These are phyloP conservation scores for Xylaria intraflava DNA, from an alignment of 495 filamentous ascomycete species.

Conservation along the genomic window DNA sequence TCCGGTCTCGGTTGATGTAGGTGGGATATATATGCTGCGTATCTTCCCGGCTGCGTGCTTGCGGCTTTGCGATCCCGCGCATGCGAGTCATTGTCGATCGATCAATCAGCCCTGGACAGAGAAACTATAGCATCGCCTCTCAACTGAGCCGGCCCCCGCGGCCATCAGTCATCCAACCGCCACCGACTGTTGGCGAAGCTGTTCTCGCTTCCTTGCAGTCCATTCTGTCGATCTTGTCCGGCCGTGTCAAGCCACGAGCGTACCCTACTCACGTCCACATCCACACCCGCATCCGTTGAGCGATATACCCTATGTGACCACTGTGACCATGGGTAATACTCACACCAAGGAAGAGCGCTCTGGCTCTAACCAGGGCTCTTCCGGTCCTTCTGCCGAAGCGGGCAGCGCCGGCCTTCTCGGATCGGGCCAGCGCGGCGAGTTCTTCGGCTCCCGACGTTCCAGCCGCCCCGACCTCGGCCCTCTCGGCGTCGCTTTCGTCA, in stretches of 20 bases:
- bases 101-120: not conserved
- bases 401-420: conserved; percentile 19
- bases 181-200: not conserved
- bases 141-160: not conserved
- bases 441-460: conserved; percentile 23
- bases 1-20: not conserved
- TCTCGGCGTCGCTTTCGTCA: conserved; percentile 18
- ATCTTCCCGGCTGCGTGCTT: not conserved
- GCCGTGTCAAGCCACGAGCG: not conserved
- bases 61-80: not conserved
- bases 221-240: not conserved
- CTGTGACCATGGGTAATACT: conserved; percentile 49
- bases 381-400: conserved; percentile 28
- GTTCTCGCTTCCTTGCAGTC: not conserved
- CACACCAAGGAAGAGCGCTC: conserved; percentile 54
- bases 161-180: not conserved
- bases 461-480: conserved; percentile 24
- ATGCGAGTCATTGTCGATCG: not conserved
- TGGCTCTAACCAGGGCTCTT: conserved; percentile 30
- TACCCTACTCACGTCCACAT: not conserved
- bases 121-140: not conserved
- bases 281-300: not conserved
- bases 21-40: not conserved
- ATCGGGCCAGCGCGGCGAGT: conserved; percentile 31
- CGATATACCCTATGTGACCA: not conserved